phyloP scores from a whole-genome alignment of 2,329 filamentous ascomycete genomes.

The Aspergillus melleus region DNA sequence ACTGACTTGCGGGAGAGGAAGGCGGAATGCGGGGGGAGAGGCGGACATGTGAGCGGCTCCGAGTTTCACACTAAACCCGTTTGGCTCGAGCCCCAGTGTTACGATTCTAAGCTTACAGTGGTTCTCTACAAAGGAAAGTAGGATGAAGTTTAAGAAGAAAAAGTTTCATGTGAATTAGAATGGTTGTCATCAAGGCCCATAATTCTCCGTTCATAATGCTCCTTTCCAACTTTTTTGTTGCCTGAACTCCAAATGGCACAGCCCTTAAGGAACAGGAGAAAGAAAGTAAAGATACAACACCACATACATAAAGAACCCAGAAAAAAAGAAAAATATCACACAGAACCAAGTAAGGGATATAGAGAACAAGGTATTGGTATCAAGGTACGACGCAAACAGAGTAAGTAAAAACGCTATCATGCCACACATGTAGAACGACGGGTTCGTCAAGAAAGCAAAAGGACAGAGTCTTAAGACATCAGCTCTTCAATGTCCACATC shows the following conservation, averaged over 20 bases:
- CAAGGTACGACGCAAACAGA: conserved; percentile 13
- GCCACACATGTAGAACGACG: conserved; percentile 24
- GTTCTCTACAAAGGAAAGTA: background rate
- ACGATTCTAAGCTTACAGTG: background rate
- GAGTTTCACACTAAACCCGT: background rate
- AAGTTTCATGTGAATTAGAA: background rate
- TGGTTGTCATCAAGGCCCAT: background rate
- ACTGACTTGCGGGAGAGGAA: conserved; percentile 1
- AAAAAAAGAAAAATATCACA: conserved; percentile 4
- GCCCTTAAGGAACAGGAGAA: conserved; percentile 1
- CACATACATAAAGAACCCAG: conserved; percentile 7
- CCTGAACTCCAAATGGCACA: conserved; percentile 5
- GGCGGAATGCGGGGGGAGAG: conserved; percentile 10
- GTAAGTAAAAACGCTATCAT: conserved; percentile 13
- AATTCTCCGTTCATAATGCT: background rate
- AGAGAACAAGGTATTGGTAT: conserved; percentile 22
- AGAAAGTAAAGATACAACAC: conserved; percentile 3
- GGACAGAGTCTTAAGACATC: conserved; percentile 23
- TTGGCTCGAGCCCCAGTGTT: background rate
- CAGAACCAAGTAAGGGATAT: background rate
- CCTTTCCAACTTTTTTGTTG: background rate
- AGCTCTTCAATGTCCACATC: conserved; percentile 38
- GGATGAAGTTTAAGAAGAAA: background rate
- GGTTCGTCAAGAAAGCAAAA: conserved; percentile 1
- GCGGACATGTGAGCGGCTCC: conserved; percentile 10